phyloP scores from a whole-genome alignment of 768 basidiomycete genomes.

The Pleurotus citrinopileatus region DNA sequence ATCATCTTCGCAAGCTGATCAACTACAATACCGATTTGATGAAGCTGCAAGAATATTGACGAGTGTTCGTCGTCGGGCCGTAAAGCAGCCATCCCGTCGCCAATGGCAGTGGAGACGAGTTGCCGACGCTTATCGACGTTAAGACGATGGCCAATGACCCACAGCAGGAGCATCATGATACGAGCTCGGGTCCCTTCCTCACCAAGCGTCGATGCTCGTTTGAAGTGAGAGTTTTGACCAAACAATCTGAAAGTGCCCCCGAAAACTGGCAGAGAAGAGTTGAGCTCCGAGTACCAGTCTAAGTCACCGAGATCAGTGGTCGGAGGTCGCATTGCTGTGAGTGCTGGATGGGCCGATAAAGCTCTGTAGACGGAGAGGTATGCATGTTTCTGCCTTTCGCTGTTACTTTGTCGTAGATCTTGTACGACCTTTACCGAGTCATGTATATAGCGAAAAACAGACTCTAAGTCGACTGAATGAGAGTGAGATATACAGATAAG shows the following conservation, averaged over 20 bases:
- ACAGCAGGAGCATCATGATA: slow-evolving; percentile 20
- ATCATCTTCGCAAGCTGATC: slow-evolving; percentile 18
- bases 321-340: slow-evolving; percentile 18
- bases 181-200: slow-evolving; percentile 17
- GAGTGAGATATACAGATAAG: neutral
- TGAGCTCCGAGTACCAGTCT: slow-evolving; percentile 14
- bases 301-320: slow-evolving; percentile 17
- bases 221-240: slow-evolving; percentile 19
- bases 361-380: slow-evolving; percentile 18
- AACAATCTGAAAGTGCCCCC: neutral
- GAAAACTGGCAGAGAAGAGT: neutral
- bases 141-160: slow-evolving; percentile 21
- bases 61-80: neutral
- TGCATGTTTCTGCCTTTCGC: slow-evolving; percentile 14
- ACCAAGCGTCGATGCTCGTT: slow-evolving; percentile 14
- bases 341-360: slow-evolving; percentile 17
- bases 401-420: neutral
- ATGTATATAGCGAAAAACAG: neutral
- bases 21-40: slow-evolving; percentile 13
- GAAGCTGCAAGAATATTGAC: slow-evolving; percentile 9
- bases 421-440: neutral
- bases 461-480: slow-evolving; percentile 1
- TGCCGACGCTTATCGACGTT: slow-evolving; percentile 14
- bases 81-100: slow-evolving; percentile 13
- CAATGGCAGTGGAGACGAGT: slow-evolving; percentile 17